Conservation (phyloP, 2,329 filamentous ascomycete genomes). For the Capronia coronata region DNA sequence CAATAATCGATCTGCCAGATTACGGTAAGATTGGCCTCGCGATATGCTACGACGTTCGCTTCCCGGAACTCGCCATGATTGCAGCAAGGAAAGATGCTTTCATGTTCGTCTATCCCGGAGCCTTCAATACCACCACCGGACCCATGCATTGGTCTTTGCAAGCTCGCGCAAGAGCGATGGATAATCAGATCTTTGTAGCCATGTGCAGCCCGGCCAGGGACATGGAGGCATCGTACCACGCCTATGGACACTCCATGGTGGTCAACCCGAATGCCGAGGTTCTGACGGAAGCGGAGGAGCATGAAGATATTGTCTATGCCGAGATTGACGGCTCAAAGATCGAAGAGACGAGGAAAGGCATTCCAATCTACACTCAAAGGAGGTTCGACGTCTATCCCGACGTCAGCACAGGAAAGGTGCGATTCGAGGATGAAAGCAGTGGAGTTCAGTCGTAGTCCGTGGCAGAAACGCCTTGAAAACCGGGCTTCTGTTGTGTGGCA, state of each 20-base stretch:
- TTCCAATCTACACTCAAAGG: conserved; percentile 77
- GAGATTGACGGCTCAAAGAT: conserved; percentile 65
- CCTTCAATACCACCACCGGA: conserved; percentile 92
- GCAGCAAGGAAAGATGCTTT: conserved; percentile 83
- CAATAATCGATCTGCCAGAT: conserved; percentile 76
- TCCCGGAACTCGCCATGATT: conserved; percentile 86
- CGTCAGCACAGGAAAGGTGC: conserved; percentile 58
- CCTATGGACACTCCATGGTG: conserved; percentile 86
- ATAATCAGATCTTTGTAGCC: conserved; percentile 91
- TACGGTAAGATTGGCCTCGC: conserved; percentile 83
- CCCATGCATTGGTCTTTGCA: conserved; percentile 84
- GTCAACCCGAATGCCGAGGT: conserved; percentile 81
- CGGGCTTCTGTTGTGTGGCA: no score
- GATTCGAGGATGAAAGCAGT: conserved; percentile 33
- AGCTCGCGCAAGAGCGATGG: conserved; percentile 74
- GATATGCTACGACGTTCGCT: conserved; percentile 97
- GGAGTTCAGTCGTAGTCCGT: background rate
- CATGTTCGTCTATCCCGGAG: conserved; percentile 85
- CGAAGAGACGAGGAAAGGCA: conserved; percentile 68
- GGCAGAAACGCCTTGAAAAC: no score
- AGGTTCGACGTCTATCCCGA: conserved; percentile 95
- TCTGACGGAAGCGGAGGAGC: conserved; percentile 70
- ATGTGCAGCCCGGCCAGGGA: conserved; percentile 88
- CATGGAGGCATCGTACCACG: conserved; percentile 69
- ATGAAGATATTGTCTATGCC: conserved; percentile 67